phyloP scores from a whole-genome alignment of 2,329 filamentous ascomycete species.

The Hymenoscyphus occultus region DNA sequence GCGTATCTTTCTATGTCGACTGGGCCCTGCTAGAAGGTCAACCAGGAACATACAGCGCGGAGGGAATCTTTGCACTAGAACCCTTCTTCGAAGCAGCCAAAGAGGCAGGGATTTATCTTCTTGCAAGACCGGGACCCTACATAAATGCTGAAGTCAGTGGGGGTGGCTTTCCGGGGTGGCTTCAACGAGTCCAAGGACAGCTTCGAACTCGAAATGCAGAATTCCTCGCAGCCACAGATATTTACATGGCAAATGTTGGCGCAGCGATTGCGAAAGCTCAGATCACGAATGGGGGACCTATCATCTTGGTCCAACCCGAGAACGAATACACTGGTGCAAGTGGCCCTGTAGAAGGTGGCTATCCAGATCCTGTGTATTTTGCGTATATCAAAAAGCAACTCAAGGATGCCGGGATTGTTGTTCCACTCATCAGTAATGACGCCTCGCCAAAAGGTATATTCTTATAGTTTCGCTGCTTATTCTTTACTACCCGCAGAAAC shows the following conservation, averaged over 20 bases:
- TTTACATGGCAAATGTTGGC: constrained; percentile 55
- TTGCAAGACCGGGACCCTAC: constrained; percentile 56
- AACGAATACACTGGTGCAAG: constrained; percentile 68
- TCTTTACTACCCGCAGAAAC: neutral
- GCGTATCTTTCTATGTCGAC: constrained; percentile 74
- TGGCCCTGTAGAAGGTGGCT: constrained; percentile 46
- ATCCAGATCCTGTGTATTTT: constrained; percentile 68
- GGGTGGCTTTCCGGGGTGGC: constrained; percentile 79
- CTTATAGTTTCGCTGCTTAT: neutral
- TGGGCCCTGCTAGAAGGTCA: constrained; percentile 78
- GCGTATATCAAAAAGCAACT: constrained; percentile 68
- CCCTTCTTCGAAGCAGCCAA: constrained; percentile 75
- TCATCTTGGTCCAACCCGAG: constrained; percentile 77
- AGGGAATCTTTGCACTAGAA: constrained; percentile 69
- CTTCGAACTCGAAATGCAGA: constrained; percentile 60
- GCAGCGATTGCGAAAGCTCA: constrained; percentile 69
- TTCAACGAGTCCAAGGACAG: constrained; percentile 63
- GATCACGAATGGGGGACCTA: constrained; percentile 77
- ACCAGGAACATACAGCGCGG: constrained; percentile 63
- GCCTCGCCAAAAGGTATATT: constrained; percentile 37
- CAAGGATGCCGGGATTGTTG: constrained; percentile 63
- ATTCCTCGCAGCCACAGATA: constrained; percentile 65
- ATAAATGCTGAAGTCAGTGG: constrained; percentile 77
- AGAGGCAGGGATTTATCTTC: constrained; percentile 71
- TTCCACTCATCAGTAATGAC: constrained; percentile 76